Percentiles rank a stretch among this genome's conserved stretches.
Evolutionary conservation across 164 flowering plant genomes (phyloP).

Genomic region (Nelumbo lutea): DNA sequence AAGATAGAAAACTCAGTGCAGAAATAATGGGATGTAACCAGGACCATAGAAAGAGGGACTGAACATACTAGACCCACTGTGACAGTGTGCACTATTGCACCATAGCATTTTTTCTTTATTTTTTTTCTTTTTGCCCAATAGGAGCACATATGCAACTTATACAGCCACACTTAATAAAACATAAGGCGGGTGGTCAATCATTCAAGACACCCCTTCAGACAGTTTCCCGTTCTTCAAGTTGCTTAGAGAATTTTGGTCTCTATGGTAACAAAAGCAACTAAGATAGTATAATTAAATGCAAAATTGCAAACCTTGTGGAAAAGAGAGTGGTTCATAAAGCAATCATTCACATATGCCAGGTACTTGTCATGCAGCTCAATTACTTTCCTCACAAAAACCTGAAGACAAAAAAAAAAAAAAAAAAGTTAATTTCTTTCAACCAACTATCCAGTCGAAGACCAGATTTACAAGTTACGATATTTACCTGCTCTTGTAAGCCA

Average conservation of each 20-base stretch:
- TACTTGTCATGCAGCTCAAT: slow-evolving; percentile 94
- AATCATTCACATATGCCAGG: slow-evolving; percentile 67
- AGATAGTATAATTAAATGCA: slow-evolving; percentile 5
- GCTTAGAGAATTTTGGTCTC: no score
- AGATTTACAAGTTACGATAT: neutral
- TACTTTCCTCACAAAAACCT: slow-evolving; percentile 90
- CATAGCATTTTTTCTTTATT: no score
- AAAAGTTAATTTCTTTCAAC: slow-evolving; percentile 11
- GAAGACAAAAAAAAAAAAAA: slow-evolving; percentile 12
- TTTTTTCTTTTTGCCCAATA: no score
- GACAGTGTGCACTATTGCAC: no score
- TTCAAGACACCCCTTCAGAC: no score
- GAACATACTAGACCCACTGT: no score
- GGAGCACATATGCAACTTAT: no score
- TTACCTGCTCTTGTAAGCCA: slow-evolving; percentile 88
- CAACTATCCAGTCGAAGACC: neutral
- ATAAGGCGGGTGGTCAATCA: no score
- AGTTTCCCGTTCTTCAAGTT: no score
- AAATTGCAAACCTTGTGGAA: slow-evolving; percentile 77
- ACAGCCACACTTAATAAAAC: no score
- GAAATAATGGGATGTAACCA: neutral
- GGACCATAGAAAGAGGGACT: neutral
- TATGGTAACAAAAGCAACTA: no score
- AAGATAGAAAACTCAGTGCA: slow-evolving; percentile 2
- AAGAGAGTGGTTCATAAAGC: slow-evolving; percentile 76